Evolutionary conservation across 2,329 filamentous ascomycete species (phyloP).

Genomic region (Colletotrichum agaves): DNA sequence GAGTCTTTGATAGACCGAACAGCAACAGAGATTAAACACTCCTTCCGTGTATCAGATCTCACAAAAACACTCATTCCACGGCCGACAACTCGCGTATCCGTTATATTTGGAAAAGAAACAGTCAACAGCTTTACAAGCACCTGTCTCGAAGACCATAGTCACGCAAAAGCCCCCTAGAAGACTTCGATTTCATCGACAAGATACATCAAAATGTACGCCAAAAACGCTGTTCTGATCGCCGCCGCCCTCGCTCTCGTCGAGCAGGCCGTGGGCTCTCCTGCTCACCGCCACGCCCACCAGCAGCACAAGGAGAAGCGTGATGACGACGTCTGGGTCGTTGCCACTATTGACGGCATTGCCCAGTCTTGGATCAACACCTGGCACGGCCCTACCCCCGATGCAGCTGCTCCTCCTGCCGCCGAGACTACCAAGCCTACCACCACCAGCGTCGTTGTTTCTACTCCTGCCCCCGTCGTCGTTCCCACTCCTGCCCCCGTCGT

Average conservation of each 20-base stretch:
- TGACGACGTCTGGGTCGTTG: constrained; percentile 53
- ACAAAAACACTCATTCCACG: constrained; percentile 32
- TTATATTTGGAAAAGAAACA: constrained; percentile 16
- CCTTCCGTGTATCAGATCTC: constrained; percentile 34
- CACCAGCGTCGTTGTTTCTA: constrained; percentile 28
- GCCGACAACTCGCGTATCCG: constrained; percentile 19
- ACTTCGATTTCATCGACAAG: constrained; percentile 32
- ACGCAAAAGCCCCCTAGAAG: constrained; percentile 13
- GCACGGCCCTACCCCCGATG: constrained; percentile 18
- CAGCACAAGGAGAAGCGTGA: constrained; percentile 51
- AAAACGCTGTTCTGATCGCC: constrained; percentile 52
- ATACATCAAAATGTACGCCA: constrained; percentile 55
- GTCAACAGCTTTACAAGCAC: constrained; percentile 25
- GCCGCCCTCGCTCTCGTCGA: constrained; percentile 56
- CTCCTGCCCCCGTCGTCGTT: constrained; percentile 23
- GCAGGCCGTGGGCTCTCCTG: constrained; percentile 55
- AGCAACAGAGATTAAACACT: constrained; percentile 17
- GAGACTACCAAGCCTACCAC: constrained; percentile 27
- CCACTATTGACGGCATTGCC: constrained; percentile 43
- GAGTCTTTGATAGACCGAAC: constrained; percentile 64
- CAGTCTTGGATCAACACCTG: constrained; percentile 46
- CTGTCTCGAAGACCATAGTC: constrained; percentile 21
- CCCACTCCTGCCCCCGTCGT: constrained; percentile 16
- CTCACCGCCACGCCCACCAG: constrained; percentile 54
- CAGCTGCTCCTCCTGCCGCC: constrained; percentile 22